phyloP scores from a whole-genome alignment of 2,329 filamentous ascomycete genomes.

The Colletotrichum caudatum region DNA sequence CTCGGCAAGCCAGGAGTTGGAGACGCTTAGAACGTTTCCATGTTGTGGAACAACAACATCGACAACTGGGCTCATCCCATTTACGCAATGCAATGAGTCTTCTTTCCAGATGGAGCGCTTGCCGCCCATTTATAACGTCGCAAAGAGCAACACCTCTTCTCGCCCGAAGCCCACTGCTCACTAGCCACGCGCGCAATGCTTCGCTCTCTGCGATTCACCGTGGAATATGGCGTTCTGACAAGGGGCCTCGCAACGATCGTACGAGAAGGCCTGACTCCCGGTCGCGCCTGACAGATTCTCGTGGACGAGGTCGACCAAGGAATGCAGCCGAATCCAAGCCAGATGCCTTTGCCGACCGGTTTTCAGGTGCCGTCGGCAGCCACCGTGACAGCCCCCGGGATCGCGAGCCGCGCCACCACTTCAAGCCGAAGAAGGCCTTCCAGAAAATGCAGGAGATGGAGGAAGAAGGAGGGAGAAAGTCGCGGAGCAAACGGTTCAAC shows the following conservation, averaged over 20 bases:
- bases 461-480: conserved; percentile 53
- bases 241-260: conserved; percentile 39
- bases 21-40: neutral
- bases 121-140: conserved; percentile 11
- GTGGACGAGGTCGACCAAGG: conserved; percentile 1
- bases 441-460: conserved; percentile 54
- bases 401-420: conserved; percentile 46
- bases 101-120: conserved; percentile 33
- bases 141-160: conserved; percentile 2
- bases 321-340: neutral
- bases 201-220: conserved; percentile 75
- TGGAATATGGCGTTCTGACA: conserved; percentile 68
- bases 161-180: neutral
- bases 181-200: conserved; percentile 31
- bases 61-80: conserved; percentile 9
- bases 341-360: conserved; percentile 30
- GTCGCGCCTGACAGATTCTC: conserved; percentile 43
- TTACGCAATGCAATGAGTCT: conserved; percentile 42
- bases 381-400: conserved; percentile 14
- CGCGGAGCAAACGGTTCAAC: conserved; percentile 65
- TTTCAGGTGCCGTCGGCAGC: conserved; percentile 22
- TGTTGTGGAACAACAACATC: conserved; percentile 10
- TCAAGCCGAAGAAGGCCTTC: conserved; percentile 66
- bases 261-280: neutral
- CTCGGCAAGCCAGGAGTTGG: neutral